phyloP scores from a whole-genome alignment of 306 rosid genomes.

The Delonix regia region DNA sequence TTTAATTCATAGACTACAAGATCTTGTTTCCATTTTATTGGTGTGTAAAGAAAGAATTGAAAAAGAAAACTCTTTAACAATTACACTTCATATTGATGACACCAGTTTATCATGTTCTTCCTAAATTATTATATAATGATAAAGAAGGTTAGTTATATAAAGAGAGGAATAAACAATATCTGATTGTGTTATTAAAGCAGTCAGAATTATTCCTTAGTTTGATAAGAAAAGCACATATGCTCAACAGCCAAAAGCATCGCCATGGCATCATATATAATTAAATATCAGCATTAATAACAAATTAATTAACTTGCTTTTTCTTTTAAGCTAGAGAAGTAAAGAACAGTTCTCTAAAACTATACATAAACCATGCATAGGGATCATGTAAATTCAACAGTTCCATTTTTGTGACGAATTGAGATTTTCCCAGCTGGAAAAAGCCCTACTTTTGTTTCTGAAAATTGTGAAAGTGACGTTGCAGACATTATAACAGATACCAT shows the following conservation, averaged over 20 bases:
- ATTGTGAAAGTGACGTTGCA: constrained; percentile 19
- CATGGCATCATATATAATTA: not conserved
- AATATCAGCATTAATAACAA: not conserved
- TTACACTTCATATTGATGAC: not conserved
- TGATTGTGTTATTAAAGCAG: constrained; percentile 29
- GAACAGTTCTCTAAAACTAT: not conserved
- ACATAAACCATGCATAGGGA: not conserved
- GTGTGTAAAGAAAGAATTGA: not conserved
- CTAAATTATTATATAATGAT: not conserved
- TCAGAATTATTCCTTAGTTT: constrained; percentile 36
- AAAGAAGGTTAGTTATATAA: constrained; percentile 8
- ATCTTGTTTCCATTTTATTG: not conserved
- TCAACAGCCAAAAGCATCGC: not conserved
- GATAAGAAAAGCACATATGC: constrained; percentile 61
- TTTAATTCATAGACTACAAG: not conserved
- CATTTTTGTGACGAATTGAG: not conserved
- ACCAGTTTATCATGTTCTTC: not conserved
- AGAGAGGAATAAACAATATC: constrained; percentile 39
- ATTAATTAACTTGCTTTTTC: constrained; percentile 7
- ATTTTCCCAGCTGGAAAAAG: not conserved
- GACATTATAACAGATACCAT: not conserved
- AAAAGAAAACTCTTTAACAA: not conserved
- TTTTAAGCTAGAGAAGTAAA: constrained; percentile 23
- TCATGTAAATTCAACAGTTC: not conserved
- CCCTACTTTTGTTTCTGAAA: constrained; percentile 1